Base-by-base conservation (phyloP, 1,284 basidiomycete genomes). In the Fistulinella cinereoalba region DNA sequence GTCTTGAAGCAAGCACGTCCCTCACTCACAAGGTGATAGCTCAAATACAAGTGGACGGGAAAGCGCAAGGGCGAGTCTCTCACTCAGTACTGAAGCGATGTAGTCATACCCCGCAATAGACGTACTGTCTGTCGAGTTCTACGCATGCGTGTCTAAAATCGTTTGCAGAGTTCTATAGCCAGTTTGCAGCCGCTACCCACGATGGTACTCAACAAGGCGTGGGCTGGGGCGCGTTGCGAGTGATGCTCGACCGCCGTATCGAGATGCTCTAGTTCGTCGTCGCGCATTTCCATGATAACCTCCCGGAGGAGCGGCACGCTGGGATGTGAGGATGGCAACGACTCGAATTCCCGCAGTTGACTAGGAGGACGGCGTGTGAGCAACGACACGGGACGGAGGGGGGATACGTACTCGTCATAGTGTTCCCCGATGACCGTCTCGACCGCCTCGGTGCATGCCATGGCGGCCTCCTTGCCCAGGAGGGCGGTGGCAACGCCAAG, bases 361-460 rank as follows among this genome's bases (percentile, higher is more conserved):
- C 90, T 92, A n/a, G 58, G 19, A 25, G 27, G 8, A 47, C 39
- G 27, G 12, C 25, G 9, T 40, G 32, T 56, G 6, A 58, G 49
- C 41, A 23, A 28, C 27, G 29, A 15, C 3, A 43, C 43, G 37
- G 52, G 45, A 41, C 32, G 12, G 6, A 37, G 11, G 37, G 32
- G 16, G 41, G 33, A 34, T 31, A 77, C 91, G 66, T 65, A 96
- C 94, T 97, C 93, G 66, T 97, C 92, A 60, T 98, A 98, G 65
- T 98, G 95, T 67, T 98, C 95, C 23, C 95, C 95, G 46, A 98
- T 98, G 41, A 94, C 92, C 0, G 93, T 97, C 69, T 98, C 95
- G 5, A 98, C 94, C 0, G 95, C 95, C 67, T 98, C 95, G 0
- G 95, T 98, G 58, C 94, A 97, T 3, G 95, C 95, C 95, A 98